Evolutionary conservation across 768 basidiomycete species (phyloP).

Genomic region (Fibroporia radiculosa): DNA sequence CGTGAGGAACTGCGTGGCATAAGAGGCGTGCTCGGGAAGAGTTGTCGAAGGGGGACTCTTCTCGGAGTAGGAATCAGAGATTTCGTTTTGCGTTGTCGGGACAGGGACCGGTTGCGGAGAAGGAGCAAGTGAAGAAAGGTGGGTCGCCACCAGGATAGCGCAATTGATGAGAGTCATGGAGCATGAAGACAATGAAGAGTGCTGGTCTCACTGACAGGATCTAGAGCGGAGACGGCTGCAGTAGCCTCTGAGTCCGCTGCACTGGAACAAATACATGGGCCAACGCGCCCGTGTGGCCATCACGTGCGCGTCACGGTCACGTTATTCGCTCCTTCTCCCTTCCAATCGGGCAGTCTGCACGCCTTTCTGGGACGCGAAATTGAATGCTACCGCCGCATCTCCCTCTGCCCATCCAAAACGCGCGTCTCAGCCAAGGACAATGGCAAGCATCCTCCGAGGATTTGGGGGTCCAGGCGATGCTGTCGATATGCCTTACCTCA

Average conservation of each 20-base stretch:
- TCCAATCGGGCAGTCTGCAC: too few relatives aligned
- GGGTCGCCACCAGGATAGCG: constrained; percentile 20
- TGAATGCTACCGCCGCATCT: too few relatives aligned
- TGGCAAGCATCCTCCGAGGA: too few relatives aligned
- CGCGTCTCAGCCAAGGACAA: too few relatives aligned
- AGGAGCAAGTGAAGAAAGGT: constrained; percentile 54
- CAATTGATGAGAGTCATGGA: constrained; percentile 13
- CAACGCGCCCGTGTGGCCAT: too few relatives aligned
- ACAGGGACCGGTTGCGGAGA: constrained; percentile 43
- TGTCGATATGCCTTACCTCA: too few relatives aligned
- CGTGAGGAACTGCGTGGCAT: constrained; percentile 50
- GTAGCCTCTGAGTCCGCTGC: not conserved
- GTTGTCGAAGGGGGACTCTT: constrained; percentile 31
- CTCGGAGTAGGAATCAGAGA: constrained; percentile 29
- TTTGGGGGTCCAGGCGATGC: too few relatives aligned
- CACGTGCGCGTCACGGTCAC: not conserved
- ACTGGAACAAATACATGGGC: too few relatives aligned
- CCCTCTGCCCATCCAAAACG: too few relatives aligned
- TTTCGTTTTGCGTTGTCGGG: constrained; percentile 50
- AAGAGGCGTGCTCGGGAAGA: constrained; percentile 67
- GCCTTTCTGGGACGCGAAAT: too few relatives aligned
- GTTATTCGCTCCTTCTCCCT: too few relatives aligned
- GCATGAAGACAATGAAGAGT: not conserved
- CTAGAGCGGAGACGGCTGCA: too few relatives aligned
- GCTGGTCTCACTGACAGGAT: not conserved